Conservation (phyloP, 1,284 basidiomycete genomes). For the Trichosporon faecale region DNA sequence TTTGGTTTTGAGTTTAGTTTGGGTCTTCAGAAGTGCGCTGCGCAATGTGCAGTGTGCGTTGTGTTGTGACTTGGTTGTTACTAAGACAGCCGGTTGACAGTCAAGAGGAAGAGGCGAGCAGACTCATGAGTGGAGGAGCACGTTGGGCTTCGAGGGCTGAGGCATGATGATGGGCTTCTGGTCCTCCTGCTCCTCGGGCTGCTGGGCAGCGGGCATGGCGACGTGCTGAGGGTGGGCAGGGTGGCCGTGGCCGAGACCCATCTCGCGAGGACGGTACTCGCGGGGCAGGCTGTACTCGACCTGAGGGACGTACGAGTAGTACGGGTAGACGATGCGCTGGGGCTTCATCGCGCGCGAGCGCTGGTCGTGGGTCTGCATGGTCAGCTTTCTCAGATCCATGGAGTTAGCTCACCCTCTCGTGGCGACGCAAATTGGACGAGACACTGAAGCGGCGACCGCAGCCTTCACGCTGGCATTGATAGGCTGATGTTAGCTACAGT, state of each 20-base stretch:
- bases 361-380: constrained; percentile 15
- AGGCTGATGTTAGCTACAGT: constrained; percentile 52
- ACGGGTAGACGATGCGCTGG: constrained; percentile 1
- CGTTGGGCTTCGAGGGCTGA: constrained; percentile 7
- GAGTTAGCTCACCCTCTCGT: constrained; percentile 53
- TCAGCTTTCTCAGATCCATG: neutral
- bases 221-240: constrained; percentile 3
- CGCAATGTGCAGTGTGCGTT: neutral
- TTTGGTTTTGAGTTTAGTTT: neutral
- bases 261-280: constrained; percentile 6
- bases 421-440: constrained; percentile 62
- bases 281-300: constrained; percentile 1
- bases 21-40: too few relatives aligned
- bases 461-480: constrained; percentile 55
- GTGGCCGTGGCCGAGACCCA: constrained; percentile 1
- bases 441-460: constrained; percentile 62
- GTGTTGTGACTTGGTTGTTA: neutral
- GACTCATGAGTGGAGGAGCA: neutral
- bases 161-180: constrained; percentile 12
- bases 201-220: neutral
- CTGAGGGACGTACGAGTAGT: constrained; percentile 4
- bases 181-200: neutral
- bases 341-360: constrained; percentile 11
- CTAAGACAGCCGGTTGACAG: neutral
- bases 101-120: neutral